A percentile compares a stretch with the other conserved stretches of the same genome.
phyloP scores from a whole-genome alignment of 306 rosid species.

The Inga laurina region DNA sequence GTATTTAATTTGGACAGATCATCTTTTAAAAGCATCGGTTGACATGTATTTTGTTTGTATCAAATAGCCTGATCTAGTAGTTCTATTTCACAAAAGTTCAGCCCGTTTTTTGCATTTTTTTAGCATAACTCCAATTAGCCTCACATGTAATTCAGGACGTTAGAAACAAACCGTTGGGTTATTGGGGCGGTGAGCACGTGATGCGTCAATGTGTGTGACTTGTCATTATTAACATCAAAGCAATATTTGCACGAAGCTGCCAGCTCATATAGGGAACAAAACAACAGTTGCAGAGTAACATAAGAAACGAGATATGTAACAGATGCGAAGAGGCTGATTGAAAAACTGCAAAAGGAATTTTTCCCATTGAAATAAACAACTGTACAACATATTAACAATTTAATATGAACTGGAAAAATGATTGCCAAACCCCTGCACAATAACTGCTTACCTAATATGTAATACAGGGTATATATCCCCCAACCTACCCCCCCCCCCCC shows the following conservation, averaged over 20 bases:
- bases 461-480: slow-evolving; percentile 39
- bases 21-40: background rate
- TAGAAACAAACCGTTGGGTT: background rate
- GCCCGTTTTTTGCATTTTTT: no score
- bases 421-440: slow-evolving; percentile 53
- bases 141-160: background rate
- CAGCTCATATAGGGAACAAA: background rate
- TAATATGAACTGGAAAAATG: slow-evolving; percentile 44
- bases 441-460: slow-evolving; percentile 52
- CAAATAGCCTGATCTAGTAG: background rate
- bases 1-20: background rate
- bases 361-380: slow-evolving; percentile 59
- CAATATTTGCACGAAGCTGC: background rate
- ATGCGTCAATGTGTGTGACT: background rate
- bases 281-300: background rate
- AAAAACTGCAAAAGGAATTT: slow-evolving; percentile 79
- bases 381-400: slow-evolving; percentile 80
- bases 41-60: no score
- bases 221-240: background rate
- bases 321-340: slow-evolving; percentile 12
- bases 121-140: background rate
- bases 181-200: background rate
- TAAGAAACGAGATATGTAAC: background rate
- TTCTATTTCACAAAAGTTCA: no score
- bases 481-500: background rate